These are phyloP conservation scores for Torulaspora pretoriensis DNA, from an alignment of 1,139 yeast genomes.

Conservation along the genomic window DNA sequence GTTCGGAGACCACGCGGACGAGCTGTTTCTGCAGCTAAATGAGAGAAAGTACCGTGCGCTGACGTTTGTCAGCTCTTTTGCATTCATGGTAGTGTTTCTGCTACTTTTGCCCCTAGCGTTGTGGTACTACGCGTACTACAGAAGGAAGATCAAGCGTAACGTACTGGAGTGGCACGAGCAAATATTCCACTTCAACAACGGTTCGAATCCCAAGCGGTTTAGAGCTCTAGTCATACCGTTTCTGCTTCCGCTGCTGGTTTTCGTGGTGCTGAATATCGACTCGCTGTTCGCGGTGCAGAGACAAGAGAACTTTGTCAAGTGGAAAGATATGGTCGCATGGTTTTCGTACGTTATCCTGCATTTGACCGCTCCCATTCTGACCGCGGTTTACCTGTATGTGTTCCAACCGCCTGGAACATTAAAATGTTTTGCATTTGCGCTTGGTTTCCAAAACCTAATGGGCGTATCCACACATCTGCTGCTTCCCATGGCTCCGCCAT, in stretches of 20 bases:
- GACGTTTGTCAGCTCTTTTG: conserved; percentile 17
- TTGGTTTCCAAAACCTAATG: conserved; percentile 56
- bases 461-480: conserved; percentile 58
- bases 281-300: conserved; percentile 39
- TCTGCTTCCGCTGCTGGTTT: conserved; percentile 25
- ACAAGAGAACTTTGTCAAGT: conserved; percentile 34
- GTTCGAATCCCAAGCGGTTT: conserved; percentile 19
- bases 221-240: conserved; percentile 24
- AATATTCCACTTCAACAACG: conserved; percentile 22
- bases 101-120: conserved; percentile 22
- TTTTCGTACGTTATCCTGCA: conserved; percentile 58
- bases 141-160: conserved; percentile 20
- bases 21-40: conserved; percentile 22
- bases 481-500: conserved; percentile 68
- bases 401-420: conserved; percentile 62
- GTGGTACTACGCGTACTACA: conserved; percentile 30
- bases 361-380: conserved; percentile 55
- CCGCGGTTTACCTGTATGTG: conserved; percentile 60
- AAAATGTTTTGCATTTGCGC: conserved; percentile 47
- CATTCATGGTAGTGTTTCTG: conserved; percentile 17
- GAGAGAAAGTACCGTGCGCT: conserved; percentile 8
- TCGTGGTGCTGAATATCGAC: conserved; percentile 37
- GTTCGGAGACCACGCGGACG: conserved; percentile 34
- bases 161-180: conserved; percentile 28
- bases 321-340: conserved; percentile 57